Evolutionary conservation across 2,329 filamentous ascomycete genomes (phyloP).

Genomic region (Gliomastix tumulicola): DNA sequence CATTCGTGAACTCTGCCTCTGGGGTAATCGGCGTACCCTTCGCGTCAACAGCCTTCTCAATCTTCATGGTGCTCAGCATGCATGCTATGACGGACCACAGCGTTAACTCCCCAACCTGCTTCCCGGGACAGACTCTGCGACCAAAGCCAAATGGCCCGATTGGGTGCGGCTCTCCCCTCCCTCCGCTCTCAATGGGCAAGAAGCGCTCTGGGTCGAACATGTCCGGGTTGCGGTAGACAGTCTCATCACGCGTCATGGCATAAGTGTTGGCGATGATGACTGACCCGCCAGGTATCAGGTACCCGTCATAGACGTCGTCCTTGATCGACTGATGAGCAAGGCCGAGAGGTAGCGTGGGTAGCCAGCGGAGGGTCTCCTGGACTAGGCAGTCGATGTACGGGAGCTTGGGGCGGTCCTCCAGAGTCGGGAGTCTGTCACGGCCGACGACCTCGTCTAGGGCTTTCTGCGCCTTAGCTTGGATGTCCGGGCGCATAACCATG

Average conservation of each 20-base stretch:
- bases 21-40: slow-evolving; percentile 25
- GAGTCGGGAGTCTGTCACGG: slow-evolving; percentile 31
- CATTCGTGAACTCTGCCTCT: slow-evolving; percentile 14
- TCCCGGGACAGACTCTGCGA: slow-evolving; percentile 40
- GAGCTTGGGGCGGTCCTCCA: slow-evolving; percentile 34
- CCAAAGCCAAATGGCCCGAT: slow-evolving; percentile 46
- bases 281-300: slow-evolving; percentile 45
- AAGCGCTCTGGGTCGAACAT: slow-evolving; percentile 4
- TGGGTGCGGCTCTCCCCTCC: slow-evolving; percentile 35
- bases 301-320: slow-evolving; percentile 50
- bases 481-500: slow-evolving; percentile 30
- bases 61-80: slow-evolving; percentile 28
- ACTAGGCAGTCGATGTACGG: slow-evolving; percentile 37
- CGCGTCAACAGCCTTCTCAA: slow-evolving; percentile 21
- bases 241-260: slow-evolving; percentile 34
- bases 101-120: slow-evolving; percentile 37
- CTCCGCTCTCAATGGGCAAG: slow-evolving; percentile 19
- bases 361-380: slow-evolving; percentile 22
- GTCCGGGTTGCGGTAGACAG: slow-evolving; percentile 1
- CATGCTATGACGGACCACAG: slow-evolving; percentile 32
- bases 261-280: slow-evolving; percentile 32
- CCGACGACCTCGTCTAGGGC: slow-evolving; percentile 41
- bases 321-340: slow-evolving; percentile 47
- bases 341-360: neutral
- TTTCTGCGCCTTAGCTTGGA: slow-evolving; percentile 38